Evolutionary conservation across 208 protist genomes (phyloP), one percentile per base, ranked within the genome.

Genomic region (Phytomonas sp.): DNA sequence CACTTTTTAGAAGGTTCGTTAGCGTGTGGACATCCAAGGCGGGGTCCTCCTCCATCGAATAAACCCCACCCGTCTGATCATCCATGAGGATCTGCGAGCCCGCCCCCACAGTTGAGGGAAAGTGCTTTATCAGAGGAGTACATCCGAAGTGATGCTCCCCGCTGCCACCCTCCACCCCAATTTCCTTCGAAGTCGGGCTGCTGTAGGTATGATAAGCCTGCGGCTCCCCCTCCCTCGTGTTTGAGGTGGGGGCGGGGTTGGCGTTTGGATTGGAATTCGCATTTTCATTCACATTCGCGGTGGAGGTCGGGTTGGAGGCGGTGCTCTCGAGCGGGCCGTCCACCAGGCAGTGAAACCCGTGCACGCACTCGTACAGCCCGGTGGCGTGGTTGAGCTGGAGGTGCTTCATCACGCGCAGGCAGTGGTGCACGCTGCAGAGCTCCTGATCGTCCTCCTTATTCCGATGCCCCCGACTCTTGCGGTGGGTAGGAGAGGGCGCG

Each of bases 271-370:
- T 66, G n/a, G n/a, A n/a, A n/a, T n/a, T n/a, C n/a, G n/a, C n/a
- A n/a, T n/a, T n/a, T n/a, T n/a, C n/a, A n/a, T n/a, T n/a, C n/a
- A n/a, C n/a, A n/a, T n/a, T n/a, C n/a, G n/a, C n/a, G n/a, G n/a
- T n/a, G n/a, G n/a, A n/a, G n/a, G n/a, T n/a, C n/a, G n/a, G n/a
- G n/a, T n/a, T n/a, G n/a, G 62, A 45, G 60, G 66, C 66, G 60
- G 42, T 14, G 14, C 66, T 33, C 31, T 72, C 72, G 4, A 74
- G 49, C n/a, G 78, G 81, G 4, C 80, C 81, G 30, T 95, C 87
- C 26, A 92, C 90, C 11, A 95, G 82, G 59, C 90, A 95, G 75
- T 95, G 90, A 69, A 93, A 95, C 31, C 90, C 90, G 69, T 83
- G 79, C 36, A 95, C 77, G 77, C 90, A 95, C 79, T 95, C 87